A percentile compares a stretch with the other conserved stretches of the same genome.
Conservation (phyloP, 208 protist species). For the Acanthamoeba triangularis region DNA sequence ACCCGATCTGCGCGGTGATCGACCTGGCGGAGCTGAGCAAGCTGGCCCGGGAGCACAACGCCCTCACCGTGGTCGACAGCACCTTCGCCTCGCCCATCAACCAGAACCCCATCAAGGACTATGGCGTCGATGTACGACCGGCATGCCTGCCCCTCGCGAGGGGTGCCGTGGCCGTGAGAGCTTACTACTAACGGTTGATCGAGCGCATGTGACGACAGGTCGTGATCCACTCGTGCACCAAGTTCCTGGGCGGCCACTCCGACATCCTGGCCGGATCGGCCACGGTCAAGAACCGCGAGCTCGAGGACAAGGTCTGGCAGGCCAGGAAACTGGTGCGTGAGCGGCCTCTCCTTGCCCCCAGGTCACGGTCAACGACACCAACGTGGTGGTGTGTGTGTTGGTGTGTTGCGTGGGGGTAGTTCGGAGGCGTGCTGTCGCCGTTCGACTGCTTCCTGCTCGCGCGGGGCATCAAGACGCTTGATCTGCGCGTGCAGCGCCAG, state of each 20-base stretch:
- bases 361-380: not conserved
- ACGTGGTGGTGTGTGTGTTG: not conserved
- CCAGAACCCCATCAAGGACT: constrained; percentile 25
- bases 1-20: constrained; percentile 96
- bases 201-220: constrained; percentile 92
- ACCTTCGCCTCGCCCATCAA: constrained; percentile 51
- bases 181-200: constrained; percentile 93
- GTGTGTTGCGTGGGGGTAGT: not conserved
- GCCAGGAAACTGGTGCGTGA: not conserved
- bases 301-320: constrained; percentile 83
- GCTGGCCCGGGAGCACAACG: not conserved
- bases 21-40: constrained; percentile 94
- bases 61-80: constrained; percentile 12
- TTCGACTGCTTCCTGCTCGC: constrained; percentile 97
- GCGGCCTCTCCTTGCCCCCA: not conserved
- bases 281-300: constrained; percentile 89
- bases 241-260: constrained; percentile 97
- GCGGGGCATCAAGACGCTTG: constrained; percentile 96
- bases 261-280: constrained; percentile 96
- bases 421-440: constrained; percentile 88
- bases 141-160: not conserved
- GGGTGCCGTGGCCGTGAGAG: constrained; percentile 88
- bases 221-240: constrained; percentile 96
- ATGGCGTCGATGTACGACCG: not conserved
- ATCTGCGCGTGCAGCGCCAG: constrained; percentile 94